Percentiles rank a stretch among this genome's conserved stretches.
These are phyloP conservation scores for Apiotrichum gamsii DNA, from an alignment of 1,284 basidiomycete species.

Conservation along the genomic window DNA sequence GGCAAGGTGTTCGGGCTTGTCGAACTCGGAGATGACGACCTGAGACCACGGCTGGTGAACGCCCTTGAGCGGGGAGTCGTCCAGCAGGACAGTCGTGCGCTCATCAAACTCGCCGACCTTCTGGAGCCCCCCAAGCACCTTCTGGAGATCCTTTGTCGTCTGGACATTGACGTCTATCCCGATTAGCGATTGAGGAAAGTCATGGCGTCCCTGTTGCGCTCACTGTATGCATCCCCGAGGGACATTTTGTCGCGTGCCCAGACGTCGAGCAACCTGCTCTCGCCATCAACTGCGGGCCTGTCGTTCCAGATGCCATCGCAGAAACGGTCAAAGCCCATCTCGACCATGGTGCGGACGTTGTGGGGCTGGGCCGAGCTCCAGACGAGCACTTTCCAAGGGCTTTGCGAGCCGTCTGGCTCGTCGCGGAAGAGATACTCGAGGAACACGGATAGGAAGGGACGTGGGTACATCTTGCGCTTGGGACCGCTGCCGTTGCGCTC, in stretches of 20 bases:
- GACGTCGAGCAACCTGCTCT: constrained; percentile 38
- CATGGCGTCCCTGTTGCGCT: constrained; percentile 22
- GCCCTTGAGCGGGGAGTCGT: constrained; percentile 45
- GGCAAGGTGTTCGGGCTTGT: constrained; percentile 19
- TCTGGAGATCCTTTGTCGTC: constrained; percentile 44
- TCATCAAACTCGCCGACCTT: constrained; percentile 20
- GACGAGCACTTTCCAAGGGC: constrained; percentile 42
- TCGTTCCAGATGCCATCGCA: constrained; percentile 33
- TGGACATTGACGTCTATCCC: constrained; percentile 21
- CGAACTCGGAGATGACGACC: constrained; percentile 43
- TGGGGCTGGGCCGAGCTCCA: constrained; percentile 46
- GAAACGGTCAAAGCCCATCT: constrained; percentile 29
- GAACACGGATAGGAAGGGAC: constrained; percentile 42
- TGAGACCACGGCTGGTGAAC: constrained; percentile 46
- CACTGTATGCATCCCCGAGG: constrained; percentile 36
- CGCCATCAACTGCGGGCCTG: constrained; percentile 10
- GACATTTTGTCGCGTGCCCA: constrained; percentile 45
- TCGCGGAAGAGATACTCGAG: constrained; percentile 42
- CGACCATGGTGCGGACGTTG: constrained; percentile 44
- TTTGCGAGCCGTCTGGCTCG: constrained; percentile 9
- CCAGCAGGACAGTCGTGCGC: constrained; percentile 34
- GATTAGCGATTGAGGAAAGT: too few species aligned
- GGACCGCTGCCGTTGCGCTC: constrained; percentile 5
- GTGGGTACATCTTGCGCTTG: constrained; percentile 23
- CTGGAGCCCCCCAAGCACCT: constrained; percentile 31